Evolutionary conservation across 2,329 filamentous ascomycete genomes (phyloP), one percentile per base, ranked within the genome.

Genomic region (Cladobotryum mycophilum): DNA sequence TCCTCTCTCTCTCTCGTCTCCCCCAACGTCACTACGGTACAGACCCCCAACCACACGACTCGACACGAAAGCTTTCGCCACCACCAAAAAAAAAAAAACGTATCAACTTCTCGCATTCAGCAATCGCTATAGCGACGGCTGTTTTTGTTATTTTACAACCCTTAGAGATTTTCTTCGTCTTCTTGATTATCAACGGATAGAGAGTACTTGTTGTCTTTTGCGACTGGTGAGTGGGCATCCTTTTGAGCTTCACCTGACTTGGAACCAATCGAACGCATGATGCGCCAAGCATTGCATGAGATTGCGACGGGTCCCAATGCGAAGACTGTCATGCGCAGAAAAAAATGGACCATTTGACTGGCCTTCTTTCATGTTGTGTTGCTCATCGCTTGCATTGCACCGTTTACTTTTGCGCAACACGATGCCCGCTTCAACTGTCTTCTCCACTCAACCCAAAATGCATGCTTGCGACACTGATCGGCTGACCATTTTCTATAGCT

Each of bases 111-210:
- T 47, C 52, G 52, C 48, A 45, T 47, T 45, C 34, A 30, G 33
- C 41, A 20, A 51, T 48, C 48, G 48, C 41, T 25, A 22, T 51
- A 18, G 44, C 43, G 30, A 20, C 22, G 33, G 37, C n/a, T 46
- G 25, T 15, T 15, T 41, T 38, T 49, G 25, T 30, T 45, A 34
- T 45, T 43, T 47, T 45, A 18, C 11, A 15, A 38, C 45, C 38
- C 30, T 42, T 38, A 36, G 48, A 51, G 43, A 50, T 20, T 42
- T 51, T 48, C 33, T 51, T 51, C 45, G 12, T 49, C 30, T 34
- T 47, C 33, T 51, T 51, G 45, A 51, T 53, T 51, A 47, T 43
- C 47, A 43, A 53, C 51, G 8, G 13, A 49, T 47, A 49, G 47
- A 53, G 34, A 43, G 51, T 49, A 44, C 51, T 34, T 46, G 14